A percentile compares a stretch with the other conserved stretches of the same genome.
These are phyloP conservation scores for Dimocarpus longan DNA, from an alignment of 345 rosid species.

Conservation along the genomic window DNA sequence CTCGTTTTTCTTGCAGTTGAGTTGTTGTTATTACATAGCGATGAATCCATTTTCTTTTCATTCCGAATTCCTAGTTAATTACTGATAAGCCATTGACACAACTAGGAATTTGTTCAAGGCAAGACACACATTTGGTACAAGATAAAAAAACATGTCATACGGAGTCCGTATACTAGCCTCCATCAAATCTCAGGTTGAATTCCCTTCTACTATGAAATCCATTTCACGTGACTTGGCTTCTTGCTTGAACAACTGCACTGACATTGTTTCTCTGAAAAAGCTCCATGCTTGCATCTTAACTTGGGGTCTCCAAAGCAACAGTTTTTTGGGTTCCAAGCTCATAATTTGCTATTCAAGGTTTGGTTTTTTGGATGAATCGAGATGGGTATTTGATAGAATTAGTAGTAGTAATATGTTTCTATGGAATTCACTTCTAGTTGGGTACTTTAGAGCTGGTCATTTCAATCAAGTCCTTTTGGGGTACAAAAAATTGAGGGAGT, in stretches of 20 bases:
- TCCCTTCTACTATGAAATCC: conserved; percentile 7
- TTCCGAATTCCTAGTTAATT: background rate
- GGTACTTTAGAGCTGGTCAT: conserved; percentile 26
- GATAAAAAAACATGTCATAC: too few species aligned
- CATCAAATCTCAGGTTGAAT: conserved; percentile 1
- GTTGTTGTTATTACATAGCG: background rate
- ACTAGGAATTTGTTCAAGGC: too few species aligned
- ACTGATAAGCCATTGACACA: too few species aligned
- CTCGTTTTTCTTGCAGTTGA: background rate
- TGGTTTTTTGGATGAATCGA: conserved; percentile 28
- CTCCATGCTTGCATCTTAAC: conserved; percentile 36
- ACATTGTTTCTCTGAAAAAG: conserved; percentile 23
- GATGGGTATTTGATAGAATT: conserved; percentile 29
- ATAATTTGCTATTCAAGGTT: conserved; percentile 26
- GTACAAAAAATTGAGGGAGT: conserved; percentile 28
- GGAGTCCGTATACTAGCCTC: background rate
- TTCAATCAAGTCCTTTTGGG: conserved; percentile 32
- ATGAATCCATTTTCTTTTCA: conserved; percentile 39
- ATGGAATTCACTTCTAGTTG: conserved; percentile 34
- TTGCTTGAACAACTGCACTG: conserved; percentile 23
- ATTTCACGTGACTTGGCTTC: conserved; percentile 17
- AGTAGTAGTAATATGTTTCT: conserved; percentile 9
- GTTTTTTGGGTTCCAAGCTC: conserved; percentile 26
- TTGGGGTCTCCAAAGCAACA: conserved; percentile 13
- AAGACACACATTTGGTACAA: too few species aligned